Evolutionary conservation across 805 yeast genomes (phyloP), one percentile per base, ranked within the genome.

Genomic region (Isabelozyma heimii): DNA sequence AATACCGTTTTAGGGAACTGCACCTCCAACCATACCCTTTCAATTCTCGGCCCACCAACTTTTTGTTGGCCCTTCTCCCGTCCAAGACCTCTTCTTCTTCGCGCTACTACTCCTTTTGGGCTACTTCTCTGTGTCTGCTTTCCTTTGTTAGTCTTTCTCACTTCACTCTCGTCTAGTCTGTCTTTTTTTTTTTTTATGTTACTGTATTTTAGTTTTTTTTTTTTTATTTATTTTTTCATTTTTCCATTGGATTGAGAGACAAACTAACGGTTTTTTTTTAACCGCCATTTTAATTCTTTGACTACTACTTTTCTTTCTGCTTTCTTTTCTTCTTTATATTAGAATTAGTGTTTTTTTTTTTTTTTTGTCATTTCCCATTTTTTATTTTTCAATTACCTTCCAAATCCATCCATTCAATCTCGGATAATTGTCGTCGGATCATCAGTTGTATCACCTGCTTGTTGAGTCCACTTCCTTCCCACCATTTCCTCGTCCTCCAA

Each of bases 261-360:
- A 30, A 30, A 30, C 35, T 13, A 10, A 9, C 10, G 35, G 9
- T 2, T 30, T 30, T 30, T 12, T 13, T 30, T 30, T 30, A 13
- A 30, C 35, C 35, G 35, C 35, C 35, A 30, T 10, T 30, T 30
- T 30, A 30, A 30, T 30, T 30, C 40, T 56, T 43, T 47, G 56
- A 49, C 43, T 45, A 49, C 43, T 45, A 38, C 37, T 61, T 51
- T 44, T 62, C 57, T 9, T 50, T 41, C 70, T 59, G 47, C 69
- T 68, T 48, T 66, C 66, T 38, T 41, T 70, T 59, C 47, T 69
- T 68, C 48, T 66, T 66, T 38, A 81, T 76, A 35, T 82, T 85
- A 0, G 90, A 91, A 5, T 20, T 20, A 6, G 24, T 20, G 24
- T 20, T 5, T 20, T 20, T 20, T 20, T 20, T 20, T 20, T 20